Base-by-base conservation (phyloP, 306 rosid genomes). In the Arachis hypogaea region DNA sequence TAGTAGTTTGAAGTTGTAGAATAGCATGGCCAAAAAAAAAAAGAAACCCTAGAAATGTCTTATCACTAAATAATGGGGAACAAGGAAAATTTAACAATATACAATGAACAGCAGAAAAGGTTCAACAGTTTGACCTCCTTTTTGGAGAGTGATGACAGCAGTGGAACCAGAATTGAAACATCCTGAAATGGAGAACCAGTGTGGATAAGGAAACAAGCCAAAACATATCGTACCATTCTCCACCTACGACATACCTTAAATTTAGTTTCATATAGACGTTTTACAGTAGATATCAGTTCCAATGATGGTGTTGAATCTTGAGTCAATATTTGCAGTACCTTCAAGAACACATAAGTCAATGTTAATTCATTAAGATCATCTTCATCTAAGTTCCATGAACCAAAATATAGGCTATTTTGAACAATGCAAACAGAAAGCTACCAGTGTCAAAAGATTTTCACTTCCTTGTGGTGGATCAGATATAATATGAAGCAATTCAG, bases 401-500 rank as follows among this genome's bases (percentile, higher is more conserved):
- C 50, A 73, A 64, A 8, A 36, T 78, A 18, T 69, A 69, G 40
- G 22, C 42, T 60, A 70, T 45, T 5, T 62, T 73, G 58, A 78
- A 76, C 58, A 22, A 30, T 69, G 70, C 74, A 65, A 81, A 45
- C 60, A 40, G 22, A 45, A 70, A 80, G 80, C 70, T 83, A 94
- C 99, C 97, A 89, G 76, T 22, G 85, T 86, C 78, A 94, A 82
- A 71, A 94, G 99, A 82, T 84, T 88, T 86, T 94, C 99, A 84
- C 99, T 92, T 82, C 96, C 98, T 87, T 87, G 88, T 11, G 99
- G 99, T n/a, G 99, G 99, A 87, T 94, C 92, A 42, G 99, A 90
- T 75, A 94, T 83, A 81, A 94, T 86, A 43, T 71, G 84, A 38
- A 94, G 96, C 84, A 94, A 78, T 46, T 94, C 97, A 60, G 92